These are phyloP conservation scores for Eremochloa ophiuroides DNA, from an alignment of 176 grass and related monocot species.

Conservation along the genomic window DNA sequence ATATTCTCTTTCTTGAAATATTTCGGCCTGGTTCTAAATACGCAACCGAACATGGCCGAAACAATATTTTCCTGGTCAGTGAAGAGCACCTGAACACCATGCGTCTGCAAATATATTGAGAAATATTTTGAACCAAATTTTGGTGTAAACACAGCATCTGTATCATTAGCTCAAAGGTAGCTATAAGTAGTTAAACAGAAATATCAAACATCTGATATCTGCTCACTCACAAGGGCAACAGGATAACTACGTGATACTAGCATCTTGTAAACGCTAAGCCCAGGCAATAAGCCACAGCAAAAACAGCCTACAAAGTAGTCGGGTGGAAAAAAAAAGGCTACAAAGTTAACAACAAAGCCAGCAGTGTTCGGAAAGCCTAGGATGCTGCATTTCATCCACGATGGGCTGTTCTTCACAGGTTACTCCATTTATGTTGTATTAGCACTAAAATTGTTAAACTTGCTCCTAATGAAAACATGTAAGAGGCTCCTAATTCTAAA, in stretches of 20 bases:
- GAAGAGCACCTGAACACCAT: too few species aligned
- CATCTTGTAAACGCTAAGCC: background rate
- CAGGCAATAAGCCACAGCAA: background rate
- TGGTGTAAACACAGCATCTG: too few species aligned
- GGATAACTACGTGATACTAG: background rate
- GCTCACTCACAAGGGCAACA: background rate
- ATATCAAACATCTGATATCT: background rate
- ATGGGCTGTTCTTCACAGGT: background rate
- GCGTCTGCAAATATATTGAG: too few species aligned
- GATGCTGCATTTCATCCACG: background rate
- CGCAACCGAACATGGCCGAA: too few species aligned
- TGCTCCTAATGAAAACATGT: too few species aligned
- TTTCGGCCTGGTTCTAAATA: too few species aligned
- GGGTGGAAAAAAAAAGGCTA: too few species aligned
- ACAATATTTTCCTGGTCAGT: too few species aligned
- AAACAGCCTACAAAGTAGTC: too few species aligned
- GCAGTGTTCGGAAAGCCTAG: background rate
- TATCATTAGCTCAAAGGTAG: background rate
- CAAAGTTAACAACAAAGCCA: background rate
- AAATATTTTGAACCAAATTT: too few species aligned
- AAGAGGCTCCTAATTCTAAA: background rate
- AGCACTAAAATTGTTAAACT: background rate
- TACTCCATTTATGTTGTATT: background rate
- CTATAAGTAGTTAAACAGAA: background rate
- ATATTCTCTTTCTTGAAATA: too few species aligned